Evolutionary conservation across 257 asterid species (phyloP), one percentile per base, ranked within the genome.

Genomic region (Haberlea rhodopensis): DNA sequence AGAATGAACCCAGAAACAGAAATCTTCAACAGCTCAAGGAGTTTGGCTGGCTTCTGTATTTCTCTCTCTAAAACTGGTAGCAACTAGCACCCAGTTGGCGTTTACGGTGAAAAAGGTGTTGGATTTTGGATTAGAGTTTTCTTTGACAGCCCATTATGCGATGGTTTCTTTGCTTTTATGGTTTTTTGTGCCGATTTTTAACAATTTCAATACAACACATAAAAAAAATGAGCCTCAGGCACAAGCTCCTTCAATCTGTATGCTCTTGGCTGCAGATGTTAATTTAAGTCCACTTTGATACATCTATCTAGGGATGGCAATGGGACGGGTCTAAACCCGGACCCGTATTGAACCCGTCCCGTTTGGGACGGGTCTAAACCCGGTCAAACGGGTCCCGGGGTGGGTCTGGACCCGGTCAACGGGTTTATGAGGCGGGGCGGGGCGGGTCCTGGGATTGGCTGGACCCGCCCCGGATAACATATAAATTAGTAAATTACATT

Each of bases 111-210:
- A 68, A 49, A 64, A 45, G 59, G 49, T 57, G 34, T 32, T 48
- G 66, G 57, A 19, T 54, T 27, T 65, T 56, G 75, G 72, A 69
- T 69, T 51, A 8, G 55, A 43, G 72, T n/a, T 70, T 45, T 48
- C 46, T 55, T 76, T 66, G 73, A 67, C 76, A 76, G 60, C 80
- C 52, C 53, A 66, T 56, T 71, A 63, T 76, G 80, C 71, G 71
- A 71, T 76, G 77, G 62, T 66, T 63, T 75, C 70, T 16, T 62
- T 4, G 22, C 10, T 49, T 34, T 34, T 56, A 27, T 59, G 21
- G 37, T 10, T 6, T 9, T 66, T 45, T 1, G n/a, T 60, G 16
- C 73, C 5, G 1, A 2, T 34, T 51, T 48, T 29, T 45, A 28
- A 37, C 54, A 8, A 58, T 64, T 28, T 51, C 29, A 28, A 64